A percentile compares a stretch with the other conserved stretches of the same genome.
phyloP scores from a whole-genome alignment of 257 asterid species.

The Plantago major region DNA sequence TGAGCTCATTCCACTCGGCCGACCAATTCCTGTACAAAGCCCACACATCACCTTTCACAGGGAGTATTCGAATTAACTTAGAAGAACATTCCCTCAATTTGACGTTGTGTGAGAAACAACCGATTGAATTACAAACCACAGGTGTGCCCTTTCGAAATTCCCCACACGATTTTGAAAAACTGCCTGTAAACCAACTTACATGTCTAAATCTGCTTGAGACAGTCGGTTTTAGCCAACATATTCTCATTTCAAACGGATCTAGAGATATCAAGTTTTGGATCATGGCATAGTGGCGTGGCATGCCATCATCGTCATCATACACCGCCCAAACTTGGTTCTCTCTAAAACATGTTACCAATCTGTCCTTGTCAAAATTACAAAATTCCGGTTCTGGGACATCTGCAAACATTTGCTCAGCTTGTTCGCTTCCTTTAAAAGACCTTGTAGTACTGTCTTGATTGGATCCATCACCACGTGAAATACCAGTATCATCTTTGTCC shows the following conservation, averaged over 20 bases:
- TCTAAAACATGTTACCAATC: slow-evolving; percentile 41
- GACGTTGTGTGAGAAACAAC: slow-evolving; percentile 60
- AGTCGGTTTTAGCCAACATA: slow-evolving; percentile 53
- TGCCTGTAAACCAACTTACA: slow-evolving; percentile 38
- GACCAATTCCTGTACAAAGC: slow-evolving; percentile 76
- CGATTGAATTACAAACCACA: slow-evolving; percentile 32
- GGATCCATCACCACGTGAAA: slow-evolving; percentile 12
- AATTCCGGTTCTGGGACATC: slow-evolving; percentile 53
- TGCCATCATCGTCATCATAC: slow-evolving; percentile 66
- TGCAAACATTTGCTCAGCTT: slow-evolving; percentile 26
- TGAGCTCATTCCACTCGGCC: slow-evolving; percentile 67
- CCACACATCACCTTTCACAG: slow-evolving; percentile 67
- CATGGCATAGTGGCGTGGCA: slow-evolving; percentile 69
- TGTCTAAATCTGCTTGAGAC: slow-evolving; percentile 31
- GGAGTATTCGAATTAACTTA: slow-evolving; percentile 46
- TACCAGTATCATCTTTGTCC: slow-evolving; percentile 2
- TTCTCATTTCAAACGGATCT: slow-evolving; percentile 47
- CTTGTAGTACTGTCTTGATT: slow-evolving; percentile 19
- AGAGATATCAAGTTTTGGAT: slow-evolving; percentile 51
- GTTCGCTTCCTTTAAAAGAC: slow-evolving; percentile 14
- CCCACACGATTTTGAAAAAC: slow-evolving; percentile 51
- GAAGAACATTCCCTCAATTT: slow-evolving; percentile 34
- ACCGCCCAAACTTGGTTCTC: slow-evolving; percentile 70
- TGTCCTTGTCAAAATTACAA: slow-evolving; percentile 46
- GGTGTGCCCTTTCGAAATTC: slow-evolving; percentile 40